Conservation (phyloP, 768 basidiomycete genomes). For the Boletus patriciae region DNA sequence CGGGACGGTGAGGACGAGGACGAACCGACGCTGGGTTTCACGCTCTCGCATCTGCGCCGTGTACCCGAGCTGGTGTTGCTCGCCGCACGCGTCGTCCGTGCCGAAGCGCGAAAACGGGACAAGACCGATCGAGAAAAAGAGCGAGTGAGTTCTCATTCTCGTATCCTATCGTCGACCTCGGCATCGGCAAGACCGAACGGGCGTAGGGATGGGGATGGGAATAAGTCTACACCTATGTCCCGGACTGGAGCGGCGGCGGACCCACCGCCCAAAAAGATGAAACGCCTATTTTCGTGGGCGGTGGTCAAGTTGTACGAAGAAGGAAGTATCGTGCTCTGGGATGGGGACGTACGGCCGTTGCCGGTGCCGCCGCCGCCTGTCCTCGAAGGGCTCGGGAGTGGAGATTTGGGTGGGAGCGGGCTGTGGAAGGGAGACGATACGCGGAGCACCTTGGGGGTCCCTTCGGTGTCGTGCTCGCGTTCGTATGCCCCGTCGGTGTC, state of each 20-base stretch:
- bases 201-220: not conserved
- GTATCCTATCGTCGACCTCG: not conserved
- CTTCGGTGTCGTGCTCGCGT: conserved; percentile 24
- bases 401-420: conserved; percentile 15
- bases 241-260: conserved; percentile 1
- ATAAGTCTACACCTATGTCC: not conserved
- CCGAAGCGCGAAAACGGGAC: conserved; percentile 55
- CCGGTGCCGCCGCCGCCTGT: conserved; percentile 18
- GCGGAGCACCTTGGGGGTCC: conserved; percentile 23
- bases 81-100: conserved; percentile 62
- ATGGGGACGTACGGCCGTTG: conserved; percentile 52
- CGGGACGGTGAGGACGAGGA: not conserved
- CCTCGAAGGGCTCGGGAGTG: not conserved
- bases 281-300: conserved; percentile 67
- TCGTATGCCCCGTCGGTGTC: conserved; percentile 24
- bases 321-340: conserved; percentile 74
- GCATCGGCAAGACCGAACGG: not conserved
- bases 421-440: conserved; percentile 50
- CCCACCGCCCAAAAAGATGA: conserved; percentile 48
- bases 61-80: conserved; percentile 70
- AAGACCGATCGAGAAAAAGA: conserved; percentile 47
- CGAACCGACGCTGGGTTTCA: conserved; percentile 47
- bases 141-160: not conserved
- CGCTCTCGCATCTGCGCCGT: conserved; percentile 72
- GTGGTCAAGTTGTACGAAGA: conserved; percentile 65